Base-by-base conservation (phyloP, 176 grass and related monocot species). In the Poa annua region DNA sequence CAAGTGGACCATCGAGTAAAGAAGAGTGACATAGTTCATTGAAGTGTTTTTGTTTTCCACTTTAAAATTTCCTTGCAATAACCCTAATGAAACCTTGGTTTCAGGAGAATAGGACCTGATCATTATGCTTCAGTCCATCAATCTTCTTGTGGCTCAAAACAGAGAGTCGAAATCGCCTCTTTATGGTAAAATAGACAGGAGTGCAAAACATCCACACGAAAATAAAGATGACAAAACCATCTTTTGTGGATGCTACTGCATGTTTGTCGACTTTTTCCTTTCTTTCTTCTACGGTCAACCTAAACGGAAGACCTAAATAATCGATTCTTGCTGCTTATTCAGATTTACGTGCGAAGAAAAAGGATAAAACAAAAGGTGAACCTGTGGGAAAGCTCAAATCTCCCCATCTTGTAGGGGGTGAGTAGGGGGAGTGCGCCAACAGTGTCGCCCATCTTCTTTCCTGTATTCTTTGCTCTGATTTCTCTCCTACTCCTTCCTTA, bases 341-440 rank as follows among this genome's bases (percentile, higher is more conserved):
- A 25, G 5, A 24, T 51, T 49, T 29, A 42, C 70, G 14, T 26
- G 17, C 74, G 7, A 42, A 25, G 35, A 16, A 77, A 41, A 11
- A 36, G 38, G 17, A 54, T 10, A 52, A 49, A 36, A 60, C 24
- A 33, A 20, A 17, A 63, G 76, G 39, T 59, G 10, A 16, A 79
- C 77, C 59, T 79, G 42, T 80, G 77, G 66, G 72, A 29, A 25
- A 92, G 87, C 79, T 83, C 32, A 80, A 88, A 90, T 21, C 52
- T 84, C 1, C 91, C 88, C 88, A 88, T 93, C 81, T 77, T 93
- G 88, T 90, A 79, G 0, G 74, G 81, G 55, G 91, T 77, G 50
- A 90, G 77, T 56, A 93, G 88, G 15, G 90, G 83, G 10, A 7
- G 4, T 39, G 66, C 47, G 76, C 33, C 15, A 24, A 5, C 68